phyloP scores from a whole-genome alignment of 2,329 filamentous ascomycete genomes.

The Fusarium sp. region DNA sequence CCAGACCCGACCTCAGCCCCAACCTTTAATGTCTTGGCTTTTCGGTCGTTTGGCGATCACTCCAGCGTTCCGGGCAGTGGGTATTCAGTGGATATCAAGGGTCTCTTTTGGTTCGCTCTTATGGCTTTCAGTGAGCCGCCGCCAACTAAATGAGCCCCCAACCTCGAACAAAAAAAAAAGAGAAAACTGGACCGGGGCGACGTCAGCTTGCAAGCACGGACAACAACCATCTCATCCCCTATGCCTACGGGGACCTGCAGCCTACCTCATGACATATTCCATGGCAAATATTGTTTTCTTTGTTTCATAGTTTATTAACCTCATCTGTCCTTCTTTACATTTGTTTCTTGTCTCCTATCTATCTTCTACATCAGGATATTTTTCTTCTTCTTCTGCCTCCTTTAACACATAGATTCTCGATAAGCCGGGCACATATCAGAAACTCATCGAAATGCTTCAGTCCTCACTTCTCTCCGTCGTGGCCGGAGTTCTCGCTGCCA shows the following conservation, averaged over 20 bases:
- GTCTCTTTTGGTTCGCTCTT: constrained; percentile 12
- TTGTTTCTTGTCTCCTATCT: constrained; percentile 10
- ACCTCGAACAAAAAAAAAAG: constrained; percentile 8
- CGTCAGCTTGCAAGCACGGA: constrained; percentile 43
- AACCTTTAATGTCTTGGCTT: constrained; percentile 19
- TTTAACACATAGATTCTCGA: not conserved
- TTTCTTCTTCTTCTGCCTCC: not conserved
- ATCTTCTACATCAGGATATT: not conserved
- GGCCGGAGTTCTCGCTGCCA: constrained; percentile 38
- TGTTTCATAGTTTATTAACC: constrained; percentile 32
- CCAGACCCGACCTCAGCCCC: not conserved
- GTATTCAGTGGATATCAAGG: constrained; percentile 4
- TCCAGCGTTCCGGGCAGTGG: constrained; percentile 4
- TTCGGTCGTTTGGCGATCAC: constrained; percentile 27
- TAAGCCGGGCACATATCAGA: not conserved
- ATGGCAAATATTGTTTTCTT: constrained; percentile 9
- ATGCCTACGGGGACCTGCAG: not conserved
- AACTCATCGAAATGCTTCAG: constrained; percentile 36
- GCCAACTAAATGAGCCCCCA: constrained; percentile 5
- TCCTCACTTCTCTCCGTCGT: constrained; percentile 38
- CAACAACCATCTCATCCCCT: constrained; percentile 25
- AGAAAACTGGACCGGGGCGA: constrained; percentile 40
- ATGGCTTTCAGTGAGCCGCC: not conserved
- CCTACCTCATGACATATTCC: constrained; percentile 1
- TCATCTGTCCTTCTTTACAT: constrained; percentile 10